These are phyloP conservation scores for Mycena vitilis DNA, from an alignment of 768 basidiomycete species.

Conservation along the genomic window DNA sequence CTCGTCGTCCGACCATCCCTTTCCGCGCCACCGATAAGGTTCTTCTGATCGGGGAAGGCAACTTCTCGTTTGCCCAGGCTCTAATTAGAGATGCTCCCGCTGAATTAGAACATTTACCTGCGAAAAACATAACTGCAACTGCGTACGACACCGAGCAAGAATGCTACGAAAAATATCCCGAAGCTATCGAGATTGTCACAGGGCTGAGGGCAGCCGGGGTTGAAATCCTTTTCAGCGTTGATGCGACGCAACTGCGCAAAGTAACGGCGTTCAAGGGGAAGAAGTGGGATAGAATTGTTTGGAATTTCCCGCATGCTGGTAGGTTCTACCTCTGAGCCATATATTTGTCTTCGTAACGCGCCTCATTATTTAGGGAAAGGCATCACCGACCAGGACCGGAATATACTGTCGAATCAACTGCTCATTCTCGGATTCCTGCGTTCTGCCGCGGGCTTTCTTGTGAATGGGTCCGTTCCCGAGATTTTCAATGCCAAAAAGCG, in stretches of 20 bases:
- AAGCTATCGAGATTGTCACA: slow-evolving; percentile 68
- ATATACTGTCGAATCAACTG: slow-evolving; percentile 89
- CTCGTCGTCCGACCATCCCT: slow-evolving; percentile 65
- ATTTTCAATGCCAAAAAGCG: slow-evolving; percentile 55
- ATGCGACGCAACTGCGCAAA: slow-evolving; percentile 83
- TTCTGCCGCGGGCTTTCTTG: slow-evolving; percentile 72
- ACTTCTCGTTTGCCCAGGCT: slow-evolving; percentile 91
- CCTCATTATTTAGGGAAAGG: slow-evolving; percentile 71
- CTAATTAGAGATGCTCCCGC: slow-evolving; percentile 64
- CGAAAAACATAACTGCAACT: slow-evolving; percentile 83
- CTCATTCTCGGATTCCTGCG: slow-evolving; percentile 86
- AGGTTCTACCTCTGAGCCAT: slow-evolving; percentile 12
- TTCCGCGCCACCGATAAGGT: slow-evolving; percentile 75
- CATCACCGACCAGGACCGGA: slow-evolving; percentile 93
- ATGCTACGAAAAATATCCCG: slow-evolving; percentile 87
- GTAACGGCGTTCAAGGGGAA: slow-evolving; percentile 65
- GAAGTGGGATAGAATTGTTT: slow-evolving; percentile 84
- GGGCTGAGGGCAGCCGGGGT: slow-evolving; percentile 69
- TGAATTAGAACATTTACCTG: slow-evolving; percentile 63
- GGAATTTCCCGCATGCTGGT: slow-evolving; percentile 99
- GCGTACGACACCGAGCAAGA: slow-evolving; percentile 83
- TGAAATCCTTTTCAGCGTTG: slow-evolving; percentile 81
- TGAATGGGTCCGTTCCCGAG: slow-evolving; percentile 65
- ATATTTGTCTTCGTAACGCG: not conserved
- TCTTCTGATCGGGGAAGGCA: slow-evolving; percentile 91